Base-by-base conservation (phyloP, 176 grass and related monocot species). In the Otatea glauca region DNA sequence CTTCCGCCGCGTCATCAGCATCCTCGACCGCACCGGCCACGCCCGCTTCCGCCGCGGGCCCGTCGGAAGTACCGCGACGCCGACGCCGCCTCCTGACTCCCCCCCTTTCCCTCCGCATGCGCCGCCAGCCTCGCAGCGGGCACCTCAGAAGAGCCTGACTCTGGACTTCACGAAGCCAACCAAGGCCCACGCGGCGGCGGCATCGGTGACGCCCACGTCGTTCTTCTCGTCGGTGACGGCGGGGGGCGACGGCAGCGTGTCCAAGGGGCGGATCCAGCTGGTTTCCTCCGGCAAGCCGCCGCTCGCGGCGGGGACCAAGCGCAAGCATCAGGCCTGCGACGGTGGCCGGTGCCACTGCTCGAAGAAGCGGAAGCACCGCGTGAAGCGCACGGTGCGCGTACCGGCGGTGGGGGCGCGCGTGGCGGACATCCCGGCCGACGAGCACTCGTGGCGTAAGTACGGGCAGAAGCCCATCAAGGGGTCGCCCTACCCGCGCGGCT, bases 391-490 rank as follows among this genome's bases (percentile, higher is more conserved):
- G 63, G 81, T 93, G 27, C 87, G 91, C 61, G 88, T 95, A 24
- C 73, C 93, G 27, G 87, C 80, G 62, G 79, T 81, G 0, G 82
- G 81, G 55, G 3, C 65, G 71, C 3, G 81, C 73, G 59, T 81
- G 17, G 76, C 89, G 20, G 92, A 95, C 62, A 88, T 98, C 49
- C 92, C 92, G 6, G 38, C 68, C 2, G 95, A 98, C 83, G 90
- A 98, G 24, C 87, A 78, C 76, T 94, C 92, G 27, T 97, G 94
- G 94, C 79, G 94, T 43, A 97, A 97, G 83, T 97, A 97, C 79
- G 94, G 94, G 63, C 94, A 97, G 83, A 97, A 97, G 86, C 88
- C 89, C n/a, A 97, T 97, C 90, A 97, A 97, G 81, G 92, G 90
- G 7, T 98, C 91, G 66, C 92, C 95, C 4, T 86, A 90, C 82